Percentiles rank a stretch among this genome's conserved stretches.
Evolutionary conservation across 148 eudicot species (phyloP).

Genomic region (Rhododendron kiyosumense): DNA sequence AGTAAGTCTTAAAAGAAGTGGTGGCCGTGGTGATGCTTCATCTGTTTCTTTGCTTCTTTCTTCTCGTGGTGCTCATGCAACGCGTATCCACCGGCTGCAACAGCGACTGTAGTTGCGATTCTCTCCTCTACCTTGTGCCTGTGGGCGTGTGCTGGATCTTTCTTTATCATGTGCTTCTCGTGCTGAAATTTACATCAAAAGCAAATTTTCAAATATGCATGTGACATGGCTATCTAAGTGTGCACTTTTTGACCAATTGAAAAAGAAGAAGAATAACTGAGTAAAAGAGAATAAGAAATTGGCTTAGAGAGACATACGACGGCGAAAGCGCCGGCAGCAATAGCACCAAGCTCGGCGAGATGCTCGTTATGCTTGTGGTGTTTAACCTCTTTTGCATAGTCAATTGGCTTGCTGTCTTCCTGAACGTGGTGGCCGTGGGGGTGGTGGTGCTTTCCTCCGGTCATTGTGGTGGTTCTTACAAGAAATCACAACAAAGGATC

Average conservation of each 20-base stretch:
- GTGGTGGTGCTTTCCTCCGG: conserved; percentile 16
- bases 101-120: conserved; percentile 43
- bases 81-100: conserved; percentile 45
- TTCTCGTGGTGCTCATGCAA: conserved; percentile 60
- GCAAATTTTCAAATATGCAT: background rate
- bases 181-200: conserved; percentile 14
- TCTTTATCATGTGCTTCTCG: conserved; percentile 60
- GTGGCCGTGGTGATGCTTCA: conserved; percentile 38
- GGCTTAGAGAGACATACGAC: conserved; percentile 20
- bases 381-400: conserved; percentile 34
- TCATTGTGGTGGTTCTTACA: background rate
- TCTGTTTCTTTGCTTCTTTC: conserved; percentile 47
- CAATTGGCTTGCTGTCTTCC: background rate
- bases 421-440: conserved; percentile 10
- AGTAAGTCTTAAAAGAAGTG: background rate
- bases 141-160: conserved; percentile 54
- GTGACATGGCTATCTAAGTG: background rate
- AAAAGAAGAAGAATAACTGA: too few relatives aligned
- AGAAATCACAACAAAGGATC: background rate
- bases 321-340: conserved; percentile 44
- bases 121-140: conserved; percentile 49
- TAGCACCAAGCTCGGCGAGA: conserved; percentile 30
- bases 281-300: too few relatives aligned
- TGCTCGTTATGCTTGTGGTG: conserved; percentile 31
- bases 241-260: background rate